A percentile compares a stretch with the other conserved stretches of the same genome.
These are phyloP conservation scores for Xerocomus nothofagi DNA, from an alignment of 1,284 basidiomycete species.

Conservation along the genomic window DNA sequence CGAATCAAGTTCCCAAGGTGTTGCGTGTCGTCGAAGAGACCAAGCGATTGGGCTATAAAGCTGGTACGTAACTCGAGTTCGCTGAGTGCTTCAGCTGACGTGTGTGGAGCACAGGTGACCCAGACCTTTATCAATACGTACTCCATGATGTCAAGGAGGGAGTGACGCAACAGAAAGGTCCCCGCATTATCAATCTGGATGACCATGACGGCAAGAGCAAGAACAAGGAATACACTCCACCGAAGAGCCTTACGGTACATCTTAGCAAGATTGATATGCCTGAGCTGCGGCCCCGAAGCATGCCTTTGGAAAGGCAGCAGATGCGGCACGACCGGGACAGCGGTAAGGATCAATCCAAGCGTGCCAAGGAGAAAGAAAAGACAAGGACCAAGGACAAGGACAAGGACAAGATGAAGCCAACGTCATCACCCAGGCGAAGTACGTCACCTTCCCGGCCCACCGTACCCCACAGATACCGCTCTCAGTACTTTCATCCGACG, in stretches of 20 bases:
- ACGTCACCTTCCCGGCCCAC: slow-evolving; percentile 2
- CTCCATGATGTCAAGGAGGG: slow-evolving; percentile 53
- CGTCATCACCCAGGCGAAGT: neutral
- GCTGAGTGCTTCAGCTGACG: neutral
- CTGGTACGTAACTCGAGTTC: slow-evolving; percentile 42
- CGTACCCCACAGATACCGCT: slow-evolving; percentile 9
- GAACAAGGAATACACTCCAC: slow-evolving; percentile 59
- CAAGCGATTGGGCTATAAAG: slow-evolving; percentile 71
- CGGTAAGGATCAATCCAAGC: slow-evolving; percentile 13
- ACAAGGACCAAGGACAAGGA: slow-evolving; percentile 23
- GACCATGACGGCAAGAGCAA: slow-evolving; percentile 42
- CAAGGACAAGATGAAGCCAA: neutral
- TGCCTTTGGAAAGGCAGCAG: neutral
- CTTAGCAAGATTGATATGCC: slow-evolving; percentile 83
- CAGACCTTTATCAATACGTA: slow-evolving; percentile 78
- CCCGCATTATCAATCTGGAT: slow-evolving; percentile 67
- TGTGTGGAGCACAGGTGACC: slow-evolving; percentile 44
- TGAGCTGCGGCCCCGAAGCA: slow-evolving; percentile 59
- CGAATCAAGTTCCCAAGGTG: slow-evolving; percentile 71
- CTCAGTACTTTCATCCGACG: slow-evolving; percentile 8
- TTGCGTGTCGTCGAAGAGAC: slow-evolving; percentile 77
- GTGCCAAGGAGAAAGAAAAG: slow-evolving; percentile 21
- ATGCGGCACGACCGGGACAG: slow-evolving; percentile 8
- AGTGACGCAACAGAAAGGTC: slow-evolving; percentile 48
- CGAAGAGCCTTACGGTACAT: slow-evolving; percentile 65